Evolutionary conservation across 768 basidiomycete genomes (phyloP).

Genomic region (Lentinus brumalis): DNA sequence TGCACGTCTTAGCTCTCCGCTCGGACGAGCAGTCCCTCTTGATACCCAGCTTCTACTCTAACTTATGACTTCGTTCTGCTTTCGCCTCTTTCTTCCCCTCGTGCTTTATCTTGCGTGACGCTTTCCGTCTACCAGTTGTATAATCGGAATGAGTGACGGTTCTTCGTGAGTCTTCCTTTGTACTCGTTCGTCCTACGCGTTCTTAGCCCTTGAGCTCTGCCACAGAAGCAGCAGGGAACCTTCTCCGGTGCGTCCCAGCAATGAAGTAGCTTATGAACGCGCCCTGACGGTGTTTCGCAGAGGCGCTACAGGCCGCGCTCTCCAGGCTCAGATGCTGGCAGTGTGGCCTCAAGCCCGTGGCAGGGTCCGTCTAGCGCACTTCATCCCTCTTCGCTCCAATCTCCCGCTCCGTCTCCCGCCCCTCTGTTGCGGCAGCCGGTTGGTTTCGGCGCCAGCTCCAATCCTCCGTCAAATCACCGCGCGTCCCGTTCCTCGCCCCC

Average conservation of each 20-base stretch:
- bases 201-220: background rate
- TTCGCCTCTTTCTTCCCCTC: background rate
- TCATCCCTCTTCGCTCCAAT: constrained; percentile 7
- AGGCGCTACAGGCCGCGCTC: constrained; percentile 5
- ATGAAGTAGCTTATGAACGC: background rate
- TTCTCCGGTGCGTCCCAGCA: constrained; percentile 2
- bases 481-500: background rate
- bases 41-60: background rate
- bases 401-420: background rate
- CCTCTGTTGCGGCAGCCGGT: constrained; percentile 23
- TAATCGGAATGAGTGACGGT: constrained; percentile 14
- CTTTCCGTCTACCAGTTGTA: background rate
- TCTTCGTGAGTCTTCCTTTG: constrained; percentile 17
- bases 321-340: constrained; percentile 15
- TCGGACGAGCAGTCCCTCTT: background rate
- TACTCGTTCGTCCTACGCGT: background rate
- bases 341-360: background rate
- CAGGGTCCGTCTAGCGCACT: background rate
- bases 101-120: background rate
- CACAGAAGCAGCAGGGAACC: constrained; percentile 12
- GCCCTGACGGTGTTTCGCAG: background rate
- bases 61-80: constrained; percentile 6
- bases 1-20: background rate
- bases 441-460: constrained; percentile 12
- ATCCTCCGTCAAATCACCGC: constrained; percentile 6